phyloP scores from a whole-genome alignment of 2,329 filamentous ascomycete species.

The Aspergillus bombycis region DNA sequence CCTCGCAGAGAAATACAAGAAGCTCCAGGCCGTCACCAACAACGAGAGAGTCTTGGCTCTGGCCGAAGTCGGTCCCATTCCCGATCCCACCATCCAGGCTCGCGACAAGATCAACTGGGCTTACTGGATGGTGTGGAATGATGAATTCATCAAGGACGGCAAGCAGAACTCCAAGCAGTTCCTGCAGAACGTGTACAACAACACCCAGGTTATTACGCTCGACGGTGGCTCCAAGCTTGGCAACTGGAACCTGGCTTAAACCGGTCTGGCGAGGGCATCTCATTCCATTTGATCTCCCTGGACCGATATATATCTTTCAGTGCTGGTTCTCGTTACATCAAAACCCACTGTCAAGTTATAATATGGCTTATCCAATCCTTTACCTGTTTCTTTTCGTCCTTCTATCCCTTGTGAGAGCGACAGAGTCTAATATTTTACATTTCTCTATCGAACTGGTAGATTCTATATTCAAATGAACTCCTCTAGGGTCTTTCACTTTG shows the following conservation, averaged over 20 bases:
- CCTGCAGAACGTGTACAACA: conserved; percentile 1
- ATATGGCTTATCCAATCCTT: background rate
- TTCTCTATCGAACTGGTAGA: background rate
- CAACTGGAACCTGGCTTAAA: background rate
- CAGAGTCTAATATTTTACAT: background rate
- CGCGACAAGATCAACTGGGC: background rate
- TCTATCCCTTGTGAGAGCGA: background rate
- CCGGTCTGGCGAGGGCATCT: background rate
- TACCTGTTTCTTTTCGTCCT: background rate
- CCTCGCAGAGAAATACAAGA: conserved; percentile 7
- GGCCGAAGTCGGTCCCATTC: conserved; percentile 6
- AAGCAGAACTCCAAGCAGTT: conserved; percentile 2
- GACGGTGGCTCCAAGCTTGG: background rate
- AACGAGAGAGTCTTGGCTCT: conserved; percentile 7
- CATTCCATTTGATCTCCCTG: background rate
- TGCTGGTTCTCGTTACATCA: too few relatives aligned
- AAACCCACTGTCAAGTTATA: background rate
- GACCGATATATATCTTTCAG: background rate
- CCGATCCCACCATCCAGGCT: conserved; percentile 1
- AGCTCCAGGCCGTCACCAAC: conserved; percentile 1
- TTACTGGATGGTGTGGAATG: conserved; percentile 9
- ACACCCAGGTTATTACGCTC: background rate
- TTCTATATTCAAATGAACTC: background rate
- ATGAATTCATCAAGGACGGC: conserved; percentile 11
- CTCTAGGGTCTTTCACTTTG: background rate